phyloP scores from a whole-genome alignment of 352 stramenopile species.

The Saprolegnia parasitica region DNA sequence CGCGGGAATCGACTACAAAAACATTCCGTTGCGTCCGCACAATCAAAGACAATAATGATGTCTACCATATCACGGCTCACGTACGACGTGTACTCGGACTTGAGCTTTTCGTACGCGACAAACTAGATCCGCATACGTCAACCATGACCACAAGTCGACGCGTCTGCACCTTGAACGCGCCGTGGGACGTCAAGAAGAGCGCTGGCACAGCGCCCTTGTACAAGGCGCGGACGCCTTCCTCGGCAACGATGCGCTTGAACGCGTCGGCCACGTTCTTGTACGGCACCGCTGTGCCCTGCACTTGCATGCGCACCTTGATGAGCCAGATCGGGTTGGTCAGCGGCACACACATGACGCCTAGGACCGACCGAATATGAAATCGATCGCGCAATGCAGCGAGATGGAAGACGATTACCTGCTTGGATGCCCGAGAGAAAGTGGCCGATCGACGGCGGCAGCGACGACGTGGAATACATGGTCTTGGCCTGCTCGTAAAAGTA shows the following conservation, averaged over 20 bases:
- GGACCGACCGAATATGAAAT: no score
- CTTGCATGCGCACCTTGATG: constrained; percentile 97
- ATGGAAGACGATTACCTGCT: constrained; percentile 43
- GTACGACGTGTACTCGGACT: constrained; percentile 53
- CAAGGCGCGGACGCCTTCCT: constrained; percentile 91
- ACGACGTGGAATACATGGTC: constrained; percentile 43
- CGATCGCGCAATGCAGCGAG: no score
- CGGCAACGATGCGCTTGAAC: constrained; percentile 88
- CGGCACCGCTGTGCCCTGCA: constrained; percentile 60
- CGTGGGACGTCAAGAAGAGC: constrained; percentile 95
- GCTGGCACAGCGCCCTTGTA: constrained; percentile 96
- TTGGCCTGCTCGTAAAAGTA: constrained; percentile 97
- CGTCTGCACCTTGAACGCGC: constrained; percentile 86
- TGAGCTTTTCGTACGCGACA: constrained; percentile 76
- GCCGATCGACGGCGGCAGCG: constrained; percentile 70
- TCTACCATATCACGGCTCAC: constrained; percentile 58
- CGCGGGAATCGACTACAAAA: constrained; percentile 40
- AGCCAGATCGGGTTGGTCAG: constrained; percentile 99
- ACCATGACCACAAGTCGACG: neutral
- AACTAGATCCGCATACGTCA: constrained; percentile 40
- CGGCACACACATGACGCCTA: constrained; percentile 88
- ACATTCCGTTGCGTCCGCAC: neutral
- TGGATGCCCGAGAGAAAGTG: constrained; percentile 80
- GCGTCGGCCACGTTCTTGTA: constrained; percentile 85
- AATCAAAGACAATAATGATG: constrained; percentile 18